Base-by-base conservation (phyloP, 257 asterid species). In the Gentiana macrophylla region DNA sequence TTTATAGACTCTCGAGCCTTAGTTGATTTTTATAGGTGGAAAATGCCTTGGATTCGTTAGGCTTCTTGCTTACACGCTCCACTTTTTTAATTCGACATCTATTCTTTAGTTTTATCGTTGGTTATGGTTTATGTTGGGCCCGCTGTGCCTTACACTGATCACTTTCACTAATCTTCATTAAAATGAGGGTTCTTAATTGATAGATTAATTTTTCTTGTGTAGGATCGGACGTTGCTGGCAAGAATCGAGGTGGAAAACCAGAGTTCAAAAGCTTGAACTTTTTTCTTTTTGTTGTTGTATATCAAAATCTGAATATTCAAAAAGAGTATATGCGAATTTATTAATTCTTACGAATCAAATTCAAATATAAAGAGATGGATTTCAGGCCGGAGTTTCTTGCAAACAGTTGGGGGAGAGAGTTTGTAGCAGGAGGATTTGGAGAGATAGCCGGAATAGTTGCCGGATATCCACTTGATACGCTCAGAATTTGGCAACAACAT, bases 361-460 rank as follows among this genome's bases (percentile, higher is more conserved):
- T 24, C 24, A 24, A 24, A 24, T 24, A 24, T 24, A 24, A 24
- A 24, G 24, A 37, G 38, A 91, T 91, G 98, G 96, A 86, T 72
- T 75, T 74, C 49, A 79, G 94, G 96, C 94, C 75, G 48, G 87
- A 82, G 69, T 84, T 82, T 73, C 79, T 80, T 10, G 94, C 92
- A 1, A 80, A 79, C 71, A 73, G 78, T 59, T 80, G 84, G 84
- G 95, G 90, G 6, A 74, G 62, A 52, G 97, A 89, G 45, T 89
- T 89, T 71, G 86, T 81, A 55, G 94, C 93, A 15, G 97, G 97
- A 62, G 94, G 94, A 57, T 60, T 69, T 3, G 95, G 94, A 35
- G 95, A 95, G 50, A 68, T 74, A 9, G 82, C 92, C 12, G 97
- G 94, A 4, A 67, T 86, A 11, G 61, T 89, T 0, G 75, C 88